Conservation (phyloP, 2,329 filamentous ascomycete species). For the Onygenales sp. region DNA sequence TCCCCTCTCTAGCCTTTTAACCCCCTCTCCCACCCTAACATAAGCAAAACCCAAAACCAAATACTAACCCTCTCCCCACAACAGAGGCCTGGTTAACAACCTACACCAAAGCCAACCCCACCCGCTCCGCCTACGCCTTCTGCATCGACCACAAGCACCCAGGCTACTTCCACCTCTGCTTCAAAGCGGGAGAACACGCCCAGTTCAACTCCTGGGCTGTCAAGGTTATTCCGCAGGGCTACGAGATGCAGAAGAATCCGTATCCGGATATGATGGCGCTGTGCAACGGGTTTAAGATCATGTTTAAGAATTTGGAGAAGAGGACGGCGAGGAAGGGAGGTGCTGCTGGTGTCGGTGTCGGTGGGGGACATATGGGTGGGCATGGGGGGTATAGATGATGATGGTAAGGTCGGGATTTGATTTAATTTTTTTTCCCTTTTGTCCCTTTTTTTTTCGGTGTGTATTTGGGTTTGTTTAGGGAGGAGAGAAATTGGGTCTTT, state of each 20-base stretch:
- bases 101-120: constrained; percentile 93
- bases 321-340: background rate
- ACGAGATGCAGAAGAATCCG: constrained; percentile 75
- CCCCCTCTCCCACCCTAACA: background rate
- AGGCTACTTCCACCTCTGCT: constrained; percentile 91
- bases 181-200: constrained; percentile 76
- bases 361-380: no score
- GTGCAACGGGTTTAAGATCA: constrained; percentile 93
- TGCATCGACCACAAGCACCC: constrained; percentile 87
- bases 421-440: background rate
- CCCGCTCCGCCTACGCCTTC: constrained; percentile 87
- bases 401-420: background rate
- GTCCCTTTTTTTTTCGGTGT: background rate
- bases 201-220: constrained; percentile 71
- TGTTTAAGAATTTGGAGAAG: constrained; percentile 57
- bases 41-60: background rate
- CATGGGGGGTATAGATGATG: background rate
- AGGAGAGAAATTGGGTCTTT: no score
- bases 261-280: constrained; percentile 93
- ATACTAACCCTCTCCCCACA: constrained; percentile 1
- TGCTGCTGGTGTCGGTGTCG: background rate
- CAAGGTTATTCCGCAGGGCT: constrained; percentile 85
- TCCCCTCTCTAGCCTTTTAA: background rate
- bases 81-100: constrained; percentile 90
- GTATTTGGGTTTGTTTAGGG: no score